phyloP scores from a whole-genome alignment of 192 early-diverging fungal genomes.

The Backusella westeae region DNA sequence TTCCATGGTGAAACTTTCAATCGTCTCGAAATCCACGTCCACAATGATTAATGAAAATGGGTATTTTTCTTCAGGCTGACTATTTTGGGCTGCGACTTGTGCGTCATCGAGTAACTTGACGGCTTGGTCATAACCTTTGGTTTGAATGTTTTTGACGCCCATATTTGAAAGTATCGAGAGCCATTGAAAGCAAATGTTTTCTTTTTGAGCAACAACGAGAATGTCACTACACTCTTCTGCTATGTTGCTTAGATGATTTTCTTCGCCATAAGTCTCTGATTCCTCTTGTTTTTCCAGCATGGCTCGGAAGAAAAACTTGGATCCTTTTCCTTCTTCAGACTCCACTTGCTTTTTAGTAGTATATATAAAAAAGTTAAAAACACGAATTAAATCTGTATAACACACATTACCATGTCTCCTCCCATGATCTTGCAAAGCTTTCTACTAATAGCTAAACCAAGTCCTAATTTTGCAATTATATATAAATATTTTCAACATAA shows the following conservation, averaged over 20 bases:
- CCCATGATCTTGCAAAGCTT: slow-evolving; percentile 60
- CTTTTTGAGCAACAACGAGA: slow-evolving; percentile 1
- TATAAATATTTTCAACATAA: slow-evolving; percentile 33
- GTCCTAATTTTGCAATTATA: slow-evolving; percentile 70
- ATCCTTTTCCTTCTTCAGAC: slow-evolving; percentile 65
- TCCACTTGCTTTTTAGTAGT: slow-evolving; percentile 15
- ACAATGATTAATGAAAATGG: slow-evolving; percentile 9
- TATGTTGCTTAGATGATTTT: slow-evolving; percentile 6
- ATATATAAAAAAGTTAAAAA: neutral
- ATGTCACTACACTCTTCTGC: neutral
- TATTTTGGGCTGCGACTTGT: neutral
- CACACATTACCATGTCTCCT: slow-evolving; percentile 43
- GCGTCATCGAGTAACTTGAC: neutral
- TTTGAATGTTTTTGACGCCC: neutral
- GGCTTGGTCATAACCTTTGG: neutral
- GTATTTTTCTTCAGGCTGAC: neutral
- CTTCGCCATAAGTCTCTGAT: slow-evolving; percentile 16
- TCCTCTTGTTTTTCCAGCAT: slow-evolving; percentile 3
- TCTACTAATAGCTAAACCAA: slow-evolving; percentile 63
- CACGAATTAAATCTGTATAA: neutral
- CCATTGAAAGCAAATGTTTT: slow-evolving; percentile 2
- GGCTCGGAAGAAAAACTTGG: slow-evolving; percentile 64
- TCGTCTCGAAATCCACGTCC: slow-evolving; percentile 15
- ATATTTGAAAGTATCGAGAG: neutral
- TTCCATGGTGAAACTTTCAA: neutral